These are phyloP conservation scores for Solidago caesia DNA, from an alignment of 129 eudicot species.

Conservation along the genomic window DNA sequence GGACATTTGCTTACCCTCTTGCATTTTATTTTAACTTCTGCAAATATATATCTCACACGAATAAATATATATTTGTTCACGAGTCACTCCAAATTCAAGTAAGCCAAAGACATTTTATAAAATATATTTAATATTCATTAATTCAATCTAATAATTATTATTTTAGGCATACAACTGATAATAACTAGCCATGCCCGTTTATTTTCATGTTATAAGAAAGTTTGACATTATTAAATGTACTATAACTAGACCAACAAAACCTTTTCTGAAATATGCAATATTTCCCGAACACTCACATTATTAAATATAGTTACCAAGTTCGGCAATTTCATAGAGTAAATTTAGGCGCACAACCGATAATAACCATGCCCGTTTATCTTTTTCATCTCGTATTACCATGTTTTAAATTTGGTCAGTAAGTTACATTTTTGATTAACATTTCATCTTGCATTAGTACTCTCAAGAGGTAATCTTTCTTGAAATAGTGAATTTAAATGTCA, in stretches of 20 bases:
- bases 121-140: too few relatives aligned
- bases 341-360: not conserved
- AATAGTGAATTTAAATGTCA: too few relatives aligned
- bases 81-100: too few relatives aligned
- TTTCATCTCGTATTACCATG: not conserved
- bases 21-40: not conserved
- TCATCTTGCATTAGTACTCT: not conserved
- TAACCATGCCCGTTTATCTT: not conserved
- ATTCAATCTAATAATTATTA: too few relatives aligned
- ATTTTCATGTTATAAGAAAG: too few relatives aligned
- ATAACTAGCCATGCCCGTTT: not conserved
- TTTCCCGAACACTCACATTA: too few relatives aligned
- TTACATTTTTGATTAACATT: not conserved
- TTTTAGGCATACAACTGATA: not conserved
- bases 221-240: not conserved
- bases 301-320: too few relatives aligned
- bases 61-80: not conserved
- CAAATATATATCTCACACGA: not conserved
- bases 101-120: too few relatives aligned
- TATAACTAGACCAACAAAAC: too few relatives aligned
- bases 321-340: not conserved
- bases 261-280: too few relatives aligned
- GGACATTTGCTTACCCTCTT: slow-evolving; percentile 5
- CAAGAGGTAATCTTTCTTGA: not conserved
- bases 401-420: not conserved